Evolutionary conservation across 2,329 filamentous ascomycete genomes (phyloP), one percentile per base, ranked within the genome.

Genomic region (Pseudophaeomoniella oleicola): DNA sequence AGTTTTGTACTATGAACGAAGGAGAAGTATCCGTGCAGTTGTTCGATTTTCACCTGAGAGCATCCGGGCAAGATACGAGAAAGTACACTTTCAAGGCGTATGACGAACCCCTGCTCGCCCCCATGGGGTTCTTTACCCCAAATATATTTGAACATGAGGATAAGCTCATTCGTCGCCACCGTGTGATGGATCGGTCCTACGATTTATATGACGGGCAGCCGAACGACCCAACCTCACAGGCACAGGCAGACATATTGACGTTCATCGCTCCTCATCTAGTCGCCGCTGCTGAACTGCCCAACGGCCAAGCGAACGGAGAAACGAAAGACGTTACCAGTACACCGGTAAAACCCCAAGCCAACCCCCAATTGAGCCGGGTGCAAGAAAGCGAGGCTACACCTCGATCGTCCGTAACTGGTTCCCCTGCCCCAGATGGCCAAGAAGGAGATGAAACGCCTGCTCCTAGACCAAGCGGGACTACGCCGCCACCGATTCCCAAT

Each of bases 41-140:
- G 3, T 84, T 75, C 60, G 80, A 92, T 49, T 96, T 96, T 53
- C 85, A 96, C 56, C 72, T 98, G 12, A 80, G 90, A 17, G 82
- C 83, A 6, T 80, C 83, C 1, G 86, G 85, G 37, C 78, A 94
- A 53, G 80, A 90, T 36, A 98, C 90, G 1, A 73, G 78, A 44
- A 94, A 94, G 58, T 96, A 93, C 58, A 75, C 78, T 30, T 96
- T 94, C 69, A 96, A 96, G 66, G 87, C 83, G 1, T 98, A 96
- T 51, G 90, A 98, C 47, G 90, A 96, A 57, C 81, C 92, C 15
- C 83, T 93, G 47, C 69, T 98, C n/a, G 81, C 90, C 1, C 81
- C 87, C 1, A 85, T 94, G 79, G 87, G 86, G n/a, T 82, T 87
- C 50, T 94, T 92, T 56, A 81, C 88, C 41, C 88, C 90, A 0